These are phyloP conservation scores for Nakazawaea pomicola DNA, from an alignment of 805 yeast species.

Conservation along the genomic window DNA sequence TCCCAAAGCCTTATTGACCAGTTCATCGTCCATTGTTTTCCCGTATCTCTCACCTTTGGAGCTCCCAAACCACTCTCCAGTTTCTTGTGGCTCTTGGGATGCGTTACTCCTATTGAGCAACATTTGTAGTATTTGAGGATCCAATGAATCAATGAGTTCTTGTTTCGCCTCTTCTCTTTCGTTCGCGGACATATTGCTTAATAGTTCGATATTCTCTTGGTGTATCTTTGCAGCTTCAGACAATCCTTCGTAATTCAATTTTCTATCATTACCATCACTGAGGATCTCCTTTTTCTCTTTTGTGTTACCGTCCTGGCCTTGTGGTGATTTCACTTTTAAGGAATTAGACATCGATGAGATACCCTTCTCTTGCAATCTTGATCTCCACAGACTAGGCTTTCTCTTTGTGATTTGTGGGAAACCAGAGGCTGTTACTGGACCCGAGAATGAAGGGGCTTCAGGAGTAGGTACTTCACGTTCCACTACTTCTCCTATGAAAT, in stretches of 20 bases:
- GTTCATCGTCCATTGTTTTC: constrained; percentile 25
- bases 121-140: constrained; percentile 62
- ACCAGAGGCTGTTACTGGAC: constrained; percentile 23
- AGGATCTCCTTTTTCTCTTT: constrained; percentile 9
- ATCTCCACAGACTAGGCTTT: constrained; percentile 47
- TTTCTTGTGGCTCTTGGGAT: no score
- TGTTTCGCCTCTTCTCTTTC: constrained; percentile 61
- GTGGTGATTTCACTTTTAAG: constrained; percentile 11
- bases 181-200: constrained; percentile 58
- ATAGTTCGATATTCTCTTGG: constrained; percentile 60
- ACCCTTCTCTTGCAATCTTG: constrained; percentile 33
- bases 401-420: constrained; percentile 30
- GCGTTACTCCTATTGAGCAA: constrained; percentile 45
- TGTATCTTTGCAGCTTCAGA: constrained; percentile 74
- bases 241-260: constrained; percentile 19
- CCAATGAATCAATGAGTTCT: constrained; percentile 61
- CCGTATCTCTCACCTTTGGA: constrained; percentile 29
- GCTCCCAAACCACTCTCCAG: constrained; percentile 28
- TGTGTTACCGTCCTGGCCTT: background rate
- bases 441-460: constrained; percentile 22
- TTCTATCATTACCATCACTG: constrained; percentile 14
- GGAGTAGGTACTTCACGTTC: constrained; percentile 47
- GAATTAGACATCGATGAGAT: constrained; percentile 20
- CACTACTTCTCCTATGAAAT: constrained; percentile 66
- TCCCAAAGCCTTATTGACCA: constrained; percentile 25